Evolutionary conservation across 768 basidiomycete genomes (phyloP), one percentile per base, ranked within the genome.

Genomic region (Termitomyces sp.): DNA sequence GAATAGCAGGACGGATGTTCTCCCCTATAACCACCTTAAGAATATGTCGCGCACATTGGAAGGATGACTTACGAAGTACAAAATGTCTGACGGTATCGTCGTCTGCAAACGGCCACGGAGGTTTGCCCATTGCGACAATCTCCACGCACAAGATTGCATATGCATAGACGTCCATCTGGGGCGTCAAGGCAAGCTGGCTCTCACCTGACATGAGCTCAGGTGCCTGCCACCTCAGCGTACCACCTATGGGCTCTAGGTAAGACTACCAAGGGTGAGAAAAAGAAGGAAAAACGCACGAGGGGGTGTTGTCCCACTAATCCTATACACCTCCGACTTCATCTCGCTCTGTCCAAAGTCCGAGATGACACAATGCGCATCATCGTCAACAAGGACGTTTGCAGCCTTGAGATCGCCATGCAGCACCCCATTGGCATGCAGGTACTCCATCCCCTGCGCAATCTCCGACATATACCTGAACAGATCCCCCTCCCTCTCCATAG

Each of bases 331-430:
- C 16, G 78, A 81, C 71, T 85, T 89, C 75, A 92, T 84, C 69
- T 88, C 86, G 63, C 83, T 87, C 68, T 92, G 87, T 0, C 90
- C 90, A 68, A 94, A 94, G 66, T 92, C 90, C 31, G 88, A 83
- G 44, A 94, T 83, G 39, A 92, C 77, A 57, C 90, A 92, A 44
- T 73, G 80, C 4, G 80, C 76, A 1, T 76, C 70, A 60, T 90
- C 84, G 62, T 87, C 82, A 16, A 94, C 83, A 2, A 94, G 80
- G 20, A 93, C 81, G 65, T 94, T 94, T 3, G 86, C 77, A 2
- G 82, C 41, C 41, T 92, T 92, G 51, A 94, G 75, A 70, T 92
- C 88, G 1, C 90, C 91, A 66, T 94, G 92, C 60, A 91, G 65
- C 4, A 92, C 81, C 5, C 81, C 85, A 58, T 80, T 71, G 8